Evolutionary conservation across 768 basidiomycete genomes (phyloP).

Genomic region (Auricularia heimuer): DNA sequence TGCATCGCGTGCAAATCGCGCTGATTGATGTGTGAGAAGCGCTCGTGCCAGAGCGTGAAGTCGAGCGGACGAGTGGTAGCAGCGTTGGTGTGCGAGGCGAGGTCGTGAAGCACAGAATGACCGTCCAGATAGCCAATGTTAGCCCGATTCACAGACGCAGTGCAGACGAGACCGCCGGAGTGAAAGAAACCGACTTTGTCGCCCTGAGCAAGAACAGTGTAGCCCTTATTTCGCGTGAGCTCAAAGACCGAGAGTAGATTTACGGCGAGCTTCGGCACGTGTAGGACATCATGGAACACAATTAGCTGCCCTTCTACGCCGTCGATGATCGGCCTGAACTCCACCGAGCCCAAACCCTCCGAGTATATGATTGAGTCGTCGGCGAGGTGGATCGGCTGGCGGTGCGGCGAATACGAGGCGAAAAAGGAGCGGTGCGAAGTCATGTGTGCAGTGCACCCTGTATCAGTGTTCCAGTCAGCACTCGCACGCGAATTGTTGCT

Average conservation of each 20-base stretch:
- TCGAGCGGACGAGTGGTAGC: not conserved
- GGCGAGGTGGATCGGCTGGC: constrained; percentile 18
- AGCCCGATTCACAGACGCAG: not conserved
- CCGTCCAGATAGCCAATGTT: not conserved
- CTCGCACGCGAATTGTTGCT: not conserved
- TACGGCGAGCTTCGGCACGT: constrained; percentile 16
- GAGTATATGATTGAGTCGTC: constrained; percentile 17
- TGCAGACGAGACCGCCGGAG: not conserved
- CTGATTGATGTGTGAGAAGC: not conserved
- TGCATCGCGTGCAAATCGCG: not conserved
- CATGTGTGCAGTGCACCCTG: constrained; percentile 26
- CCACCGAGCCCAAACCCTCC: constrained; percentile 18
- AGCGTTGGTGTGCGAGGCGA: not conserved
- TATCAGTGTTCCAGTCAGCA: constrained; percentile 21
- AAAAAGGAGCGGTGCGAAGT: constrained; percentile 23
- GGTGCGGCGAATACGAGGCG: constrained; percentile 10
- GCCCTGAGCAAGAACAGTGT: not conserved
- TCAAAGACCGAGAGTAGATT: constrained; percentile 14
- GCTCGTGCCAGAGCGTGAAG: not conserved
- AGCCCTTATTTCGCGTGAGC: constrained; percentile 5
- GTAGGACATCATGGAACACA: constrained; percentile 8
- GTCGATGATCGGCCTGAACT: constrained; percentile 14
- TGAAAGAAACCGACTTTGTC: not conserved
- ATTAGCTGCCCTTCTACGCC: not conserved
- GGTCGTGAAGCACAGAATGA: not conserved